Evolutionary conservation across 139 green algal species (phyloP).

Genomic region (Eudorina sp.): DNA sequence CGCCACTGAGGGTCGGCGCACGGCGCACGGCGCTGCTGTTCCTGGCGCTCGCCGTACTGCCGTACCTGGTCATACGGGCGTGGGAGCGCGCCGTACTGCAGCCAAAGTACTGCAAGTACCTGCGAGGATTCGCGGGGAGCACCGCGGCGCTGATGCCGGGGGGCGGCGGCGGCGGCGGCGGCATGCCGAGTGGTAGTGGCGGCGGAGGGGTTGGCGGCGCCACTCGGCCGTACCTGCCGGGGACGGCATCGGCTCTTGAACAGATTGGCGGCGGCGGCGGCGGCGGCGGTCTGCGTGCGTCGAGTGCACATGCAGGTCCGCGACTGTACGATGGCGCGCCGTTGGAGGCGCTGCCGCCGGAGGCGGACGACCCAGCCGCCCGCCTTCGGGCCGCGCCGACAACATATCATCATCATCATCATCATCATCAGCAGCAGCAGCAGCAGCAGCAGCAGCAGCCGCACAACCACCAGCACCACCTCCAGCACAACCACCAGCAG

Average conservation of each 20-base stretch:
- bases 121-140: background rate
- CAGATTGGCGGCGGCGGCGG: background rate
- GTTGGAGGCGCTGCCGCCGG: no score
- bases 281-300: background rate
- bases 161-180: background rate
- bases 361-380: no score
- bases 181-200: background rate
- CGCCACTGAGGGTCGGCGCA: background rate
- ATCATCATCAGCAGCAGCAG: background rate
- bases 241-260: no score
- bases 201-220: background rate
- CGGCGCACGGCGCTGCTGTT: background rate
- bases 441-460: no score
- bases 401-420: background rate
- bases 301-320: no score
- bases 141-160: background rate
- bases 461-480: background rate
- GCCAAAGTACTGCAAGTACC: background rate
- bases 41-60: background rate
- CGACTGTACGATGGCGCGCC: no score
- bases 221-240: background rate
- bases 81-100: background rate
- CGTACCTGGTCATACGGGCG: background rate
- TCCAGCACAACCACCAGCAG: background rate
- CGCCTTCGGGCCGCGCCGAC: no score